Evolutionary conservation across 2,329 filamentous ascomycete species (phyloP), one percentile per base, ranked within the genome.

Genomic region (Stemphylium vesicarium): DNA sequence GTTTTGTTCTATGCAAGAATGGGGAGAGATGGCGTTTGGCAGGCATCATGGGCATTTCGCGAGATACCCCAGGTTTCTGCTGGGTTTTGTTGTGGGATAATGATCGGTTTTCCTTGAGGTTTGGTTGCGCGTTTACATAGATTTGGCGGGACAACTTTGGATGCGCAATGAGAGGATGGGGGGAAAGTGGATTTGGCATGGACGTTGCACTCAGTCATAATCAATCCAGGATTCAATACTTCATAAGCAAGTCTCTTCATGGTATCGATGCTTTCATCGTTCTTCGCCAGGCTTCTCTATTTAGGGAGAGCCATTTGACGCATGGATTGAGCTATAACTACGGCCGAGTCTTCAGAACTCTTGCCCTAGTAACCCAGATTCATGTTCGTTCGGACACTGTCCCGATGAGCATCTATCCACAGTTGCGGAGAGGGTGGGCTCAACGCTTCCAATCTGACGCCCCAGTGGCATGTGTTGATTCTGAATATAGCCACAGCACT

Each of bases 141-240:
- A 54, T 40, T n/a, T 44, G 44, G 44, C 29, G 20, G n/a, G 11
- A 22, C 22, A 40, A 40, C 20, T 36, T 46, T 53, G 39, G 33
- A 41, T 53, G 50, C 45, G 47, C 38, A 33, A 40, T 9, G 44
- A 44, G 49, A 20, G 43, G 26, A 42, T 33, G 32, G 38, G 32
- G 38, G 38, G 24, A 10, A 40, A 24, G 26, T 4, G 18, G 40
- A 15, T 13, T 18, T 20, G 35, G 50, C 32, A 53, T 37, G 47
- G 11, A 29, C 36, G 39, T 49, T 35, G 53, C 35, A 58, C 37
- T 50, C 42, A 43, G 40, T 53, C 26, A 56, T 58, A 50, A 58
- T 53, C 33, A 42, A 51, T 39, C 4, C 40, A 46, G 31, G 51
- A 33, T 37, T 53, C 18, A 39, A 36, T 16, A 13, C 29, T 44